Evolutionary conservation across 2,329 filamentous ascomycete genomes (phyloP).

Genomic region (Leptoxyphium fumago): DNA sequence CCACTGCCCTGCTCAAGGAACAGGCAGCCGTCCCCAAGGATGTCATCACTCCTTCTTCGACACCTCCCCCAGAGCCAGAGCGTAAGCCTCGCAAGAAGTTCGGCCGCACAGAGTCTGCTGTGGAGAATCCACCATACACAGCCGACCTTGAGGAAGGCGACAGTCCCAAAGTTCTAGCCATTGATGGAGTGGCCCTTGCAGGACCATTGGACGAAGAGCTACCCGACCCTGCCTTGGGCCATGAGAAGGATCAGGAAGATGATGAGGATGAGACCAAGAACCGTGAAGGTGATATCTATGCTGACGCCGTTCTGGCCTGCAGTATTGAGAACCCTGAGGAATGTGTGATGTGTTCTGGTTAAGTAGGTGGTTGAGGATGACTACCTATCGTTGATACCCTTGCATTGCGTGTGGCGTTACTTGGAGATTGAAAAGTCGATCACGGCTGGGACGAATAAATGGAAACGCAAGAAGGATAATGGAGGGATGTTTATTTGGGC

Average conservation of each 20-base stretch:
- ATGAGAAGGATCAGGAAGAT: slow-evolving; percentile 45
- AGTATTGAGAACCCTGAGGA: slow-evolving; percentile 95
- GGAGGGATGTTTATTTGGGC: too few relatives aligned
- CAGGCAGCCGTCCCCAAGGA: slow-evolving; percentile 37
- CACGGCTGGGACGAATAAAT: too few relatives aligned
- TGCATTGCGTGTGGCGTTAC: not conserved
- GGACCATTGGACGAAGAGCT: slow-evolving; percentile 52
- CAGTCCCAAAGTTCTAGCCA: slow-evolving; percentile 62
- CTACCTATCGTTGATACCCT: not conserved
- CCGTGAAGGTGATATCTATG: slow-evolving; percentile 85
- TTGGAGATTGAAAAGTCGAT: too few relatives aligned
- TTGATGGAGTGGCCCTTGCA: slow-evolving; percentile 43
- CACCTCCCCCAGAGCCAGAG: slow-evolving; percentile 43
- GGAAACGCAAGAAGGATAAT: too few relatives aligned
- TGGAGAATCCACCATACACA: slow-evolving; percentile 54
- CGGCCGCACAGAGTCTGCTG: slow-evolving; percentile 26
- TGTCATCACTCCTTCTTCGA: slow-evolving; percentile 53
- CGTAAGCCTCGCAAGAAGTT: slow-evolving; percentile 32
- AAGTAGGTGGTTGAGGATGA: slow-evolving; percentile 10
- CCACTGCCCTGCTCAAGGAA: slow-evolving; percentile 16
- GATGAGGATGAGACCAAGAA: slow-evolving; percentile 54
- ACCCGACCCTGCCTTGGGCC: slow-evolving; percentile 30
- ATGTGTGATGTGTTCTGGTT: slow-evolving; percentile 97
- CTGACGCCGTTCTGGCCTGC: slow-evolving; percentile 78
- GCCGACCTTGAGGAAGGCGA: slow-evolving; percentile 65